Percentiles rank a stretch among this genome's conserved stretches.
phyloP scores from a whole-genome alignment of 345 rosid genomes.

The Salix viminalis region DNA sequence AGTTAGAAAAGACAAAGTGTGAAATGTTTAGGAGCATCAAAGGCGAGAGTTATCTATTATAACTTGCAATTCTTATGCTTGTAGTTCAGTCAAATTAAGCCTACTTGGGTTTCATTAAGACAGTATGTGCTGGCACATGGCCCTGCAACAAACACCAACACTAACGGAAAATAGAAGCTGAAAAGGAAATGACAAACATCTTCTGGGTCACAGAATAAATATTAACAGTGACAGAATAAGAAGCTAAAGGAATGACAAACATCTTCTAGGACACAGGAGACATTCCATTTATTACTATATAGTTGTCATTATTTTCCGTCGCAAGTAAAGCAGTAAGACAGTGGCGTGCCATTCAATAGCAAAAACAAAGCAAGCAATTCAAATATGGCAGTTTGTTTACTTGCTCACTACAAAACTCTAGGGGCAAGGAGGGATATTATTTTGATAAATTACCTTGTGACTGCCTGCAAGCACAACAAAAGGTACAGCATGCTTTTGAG shows the following conservation, averaged over 20 bases:
- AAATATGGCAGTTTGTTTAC: not conserved
- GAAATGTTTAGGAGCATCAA: not conserved
- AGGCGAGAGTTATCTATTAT: not conserved
- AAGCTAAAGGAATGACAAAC: not conserved
- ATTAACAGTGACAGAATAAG: not conserved
- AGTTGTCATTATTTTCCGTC: not conserved
- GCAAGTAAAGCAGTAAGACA: not conserved
- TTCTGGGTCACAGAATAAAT: not conserved
- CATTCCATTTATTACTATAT: not conserved
- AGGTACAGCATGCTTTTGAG: conserved; percentile 95
- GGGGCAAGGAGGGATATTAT: not conserved
- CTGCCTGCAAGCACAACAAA: conserved; percentile 96
- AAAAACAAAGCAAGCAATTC: conserved; percentile 3
- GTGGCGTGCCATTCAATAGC: conserved; percentile 6
- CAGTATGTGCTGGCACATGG: not conserved
- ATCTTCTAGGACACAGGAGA: not conserved
- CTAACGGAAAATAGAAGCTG: not conserved
- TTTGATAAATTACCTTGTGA: conserved; percentile 67
- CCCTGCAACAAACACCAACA: not conserved
- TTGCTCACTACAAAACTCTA: conserved; percentile 5
- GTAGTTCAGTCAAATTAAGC: not conserved
- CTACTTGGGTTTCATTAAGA: not conserved
- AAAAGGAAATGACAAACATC: not conserved
- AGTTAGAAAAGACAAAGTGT: not conserved
- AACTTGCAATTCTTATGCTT: not conserved